Conservation (phyloP, 129 eudicot genomes). For the Chrysanthemum lavandulifolium region DNA sequence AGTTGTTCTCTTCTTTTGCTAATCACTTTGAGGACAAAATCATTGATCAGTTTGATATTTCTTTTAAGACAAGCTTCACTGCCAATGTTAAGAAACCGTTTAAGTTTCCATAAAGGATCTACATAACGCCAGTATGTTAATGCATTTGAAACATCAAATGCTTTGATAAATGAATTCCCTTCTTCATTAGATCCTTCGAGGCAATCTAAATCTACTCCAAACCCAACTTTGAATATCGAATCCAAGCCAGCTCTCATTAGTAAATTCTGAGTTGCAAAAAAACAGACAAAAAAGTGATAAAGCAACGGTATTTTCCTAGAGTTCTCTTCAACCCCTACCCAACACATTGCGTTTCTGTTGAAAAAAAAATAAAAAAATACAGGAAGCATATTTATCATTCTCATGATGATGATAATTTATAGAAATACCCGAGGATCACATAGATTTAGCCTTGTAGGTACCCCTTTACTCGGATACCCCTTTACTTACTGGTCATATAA, state of each 20-base stretch:
- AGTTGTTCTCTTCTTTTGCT: constrained; percentile 44
- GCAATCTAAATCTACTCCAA: constrained; percentile 80
- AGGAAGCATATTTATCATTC: too few species aligned
- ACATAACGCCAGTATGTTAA: constrained; percentile 59
- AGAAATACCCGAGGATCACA: too few species aligned
- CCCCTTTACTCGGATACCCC: too few species aligned
- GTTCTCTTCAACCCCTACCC: background rate
- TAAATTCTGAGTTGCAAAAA: constrained; percentile 42
- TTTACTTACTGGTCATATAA: background rate
- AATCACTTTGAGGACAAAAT: constrained; percentile 54
- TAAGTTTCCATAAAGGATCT: constrained; percentile 79
- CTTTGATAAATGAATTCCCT: constrained; percentile 55
- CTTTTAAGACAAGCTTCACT: constrained; percentile 58
- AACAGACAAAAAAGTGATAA: background rate
- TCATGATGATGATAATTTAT: too few species aligned
- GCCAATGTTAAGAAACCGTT: constrained; percentile 61
- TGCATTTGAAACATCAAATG: constrained; percentile 84
- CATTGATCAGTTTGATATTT: constrained; percentile 49
- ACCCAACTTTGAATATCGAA: constrained; percentile 80
- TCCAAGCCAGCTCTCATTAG: constrained; percentile 62
- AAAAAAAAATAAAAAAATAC: background rate
- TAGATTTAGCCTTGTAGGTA: too few species aligned
- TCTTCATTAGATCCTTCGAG: constrained; percentile 59
- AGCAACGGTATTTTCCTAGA: background rate
- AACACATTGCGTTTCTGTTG: background rate